Evolutionary conservation across 352 stramenopile species (phyloP), one percentile per base, ranked within the genome.

Genomic region (Pythium grandisporangium): DNA sequence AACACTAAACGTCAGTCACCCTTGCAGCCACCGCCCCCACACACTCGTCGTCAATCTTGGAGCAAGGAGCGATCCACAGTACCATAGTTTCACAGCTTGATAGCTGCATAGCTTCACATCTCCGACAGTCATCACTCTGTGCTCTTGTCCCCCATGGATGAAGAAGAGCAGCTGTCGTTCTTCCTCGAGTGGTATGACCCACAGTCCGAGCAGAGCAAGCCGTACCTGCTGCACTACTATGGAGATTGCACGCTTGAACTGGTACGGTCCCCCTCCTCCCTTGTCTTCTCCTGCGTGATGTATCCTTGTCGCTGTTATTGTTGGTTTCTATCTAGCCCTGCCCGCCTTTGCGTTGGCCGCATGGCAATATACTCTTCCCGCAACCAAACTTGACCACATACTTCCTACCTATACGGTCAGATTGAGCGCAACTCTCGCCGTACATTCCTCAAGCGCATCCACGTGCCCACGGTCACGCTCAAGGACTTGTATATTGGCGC

Each of bases 121-220:
- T n/a, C n/a, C n/a, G n/a, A n/a, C n/a, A n/a, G n/a, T n/a, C n/a
- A n/a, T n/a, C n/a, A n/a, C n/a, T n/a, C n/a, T n/a, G n/a, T n/a
- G n/a, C n/a, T n/a, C n/a, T n/a, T n/a, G n/a, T n/a, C 27, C 40
- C 21, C n/a, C 8, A 74, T 70, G 58, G 53, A 60, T 32, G 66
- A 85, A 49, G 70, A 84, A 35, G 40, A 79, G 36, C 50, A 79
- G 32, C 67, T 86, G 19, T 70, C 77, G 16, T 86, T 87, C 54
- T 78, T 86, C 22, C 59, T 81, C 38, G 71, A 91, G 58, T 91
- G 77, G 77, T 61, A 76, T 45, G 74, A 91, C 43, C 67, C 74
- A 3, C 77, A 91, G 43, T 76, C 70, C 6, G 66, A 72, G 32
- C 56, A 84, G 34, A 62, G 66, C 48, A 82, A 86, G 45, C 60